A percentile compares a stretch with the other conserved stretches of the same genome.
phyloP scores from a whole-genome alignment of 2,329 filamentous ascomycete genomes.

The Penicillium palitans region DNA sequence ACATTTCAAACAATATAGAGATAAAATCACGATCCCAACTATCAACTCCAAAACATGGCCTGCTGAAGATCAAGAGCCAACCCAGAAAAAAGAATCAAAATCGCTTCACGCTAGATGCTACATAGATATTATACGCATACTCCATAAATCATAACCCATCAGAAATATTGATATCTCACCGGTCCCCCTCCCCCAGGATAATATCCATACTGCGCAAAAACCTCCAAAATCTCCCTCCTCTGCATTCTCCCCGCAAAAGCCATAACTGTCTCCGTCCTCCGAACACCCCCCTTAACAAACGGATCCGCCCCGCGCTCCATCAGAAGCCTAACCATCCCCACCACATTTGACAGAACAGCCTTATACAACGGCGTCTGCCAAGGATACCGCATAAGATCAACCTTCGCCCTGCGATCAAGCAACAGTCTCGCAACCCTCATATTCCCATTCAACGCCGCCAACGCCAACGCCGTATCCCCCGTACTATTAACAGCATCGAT shows the following conservation, averaged over 20 bases:
- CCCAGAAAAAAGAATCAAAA: neutral
- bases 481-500: no score
- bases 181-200: neutral
- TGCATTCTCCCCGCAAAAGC: neutral
- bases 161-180: constrained; percentile 3
- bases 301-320: constrained; percentile 18
- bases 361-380: no score
- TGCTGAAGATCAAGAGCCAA: neutral
- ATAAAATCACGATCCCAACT: no score
- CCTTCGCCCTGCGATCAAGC: no score
- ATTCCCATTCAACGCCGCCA: no score
- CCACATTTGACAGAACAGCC: no score
- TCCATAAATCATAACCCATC: neutral
- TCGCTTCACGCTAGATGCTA: neutral
- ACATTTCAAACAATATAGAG: neutral
- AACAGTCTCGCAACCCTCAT: no score
- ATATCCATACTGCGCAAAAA: constrained; percentile 1
- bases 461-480: no score
- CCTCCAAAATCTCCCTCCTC: neutral
- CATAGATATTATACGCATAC: neutral
- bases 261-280: neutral
- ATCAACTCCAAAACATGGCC: neutral
- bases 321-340: no score
- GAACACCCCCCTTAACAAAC: constrained; percentile 3
- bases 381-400: no score